These are phyloP conservation scores for Bruguiera hainesii DNA, from an alignment of 441 rosid genomes.

Conservation along the genomic window DNA sequence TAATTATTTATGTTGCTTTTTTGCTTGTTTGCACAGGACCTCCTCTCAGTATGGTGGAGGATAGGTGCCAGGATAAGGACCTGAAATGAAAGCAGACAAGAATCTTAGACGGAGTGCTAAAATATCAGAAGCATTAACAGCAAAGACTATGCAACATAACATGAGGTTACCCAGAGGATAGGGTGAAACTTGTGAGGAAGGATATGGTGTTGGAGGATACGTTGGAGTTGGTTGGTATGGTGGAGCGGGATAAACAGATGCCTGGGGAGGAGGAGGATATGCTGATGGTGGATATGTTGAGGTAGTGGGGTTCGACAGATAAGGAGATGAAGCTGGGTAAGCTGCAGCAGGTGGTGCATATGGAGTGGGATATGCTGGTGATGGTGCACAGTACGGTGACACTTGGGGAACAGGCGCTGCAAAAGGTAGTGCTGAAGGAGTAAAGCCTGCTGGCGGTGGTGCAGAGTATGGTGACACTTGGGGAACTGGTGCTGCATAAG, in stretches of 20 bases:
- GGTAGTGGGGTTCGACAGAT: constrained; percentile 22
- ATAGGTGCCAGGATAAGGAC: constrained; percentile 53
- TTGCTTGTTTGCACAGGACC: constrained; percentile 7
- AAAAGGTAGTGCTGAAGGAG: constrained; percentile 50
- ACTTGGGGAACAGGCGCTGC: constrained; percentile 29
- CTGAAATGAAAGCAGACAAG: constrained; percentile 23
- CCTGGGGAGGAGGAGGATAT: constrained; percentile 39
- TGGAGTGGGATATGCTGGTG: constrained; percentile 34
- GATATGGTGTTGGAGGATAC: constrained; percentile 49
- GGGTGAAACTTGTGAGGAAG: constrained; percentile 43
- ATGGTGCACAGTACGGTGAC: constrained; percentile 36
- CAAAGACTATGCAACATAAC: background rate
- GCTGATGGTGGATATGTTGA: constrained; percentile 33
- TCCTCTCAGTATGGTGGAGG: constrained; percentile 47
- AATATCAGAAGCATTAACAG: background rate
- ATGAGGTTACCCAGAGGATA: constrained; percentile 32
- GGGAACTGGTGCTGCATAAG: constrained; percentile 31
- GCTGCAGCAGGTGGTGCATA: constrained; percentile 29
- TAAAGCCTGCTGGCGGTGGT: constrained; percentile 5
- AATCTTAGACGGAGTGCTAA: constrained; percentile 5
- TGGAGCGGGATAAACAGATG: constrained; percentile 35
- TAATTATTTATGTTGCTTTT: constrained; percentile 1
- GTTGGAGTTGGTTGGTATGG: constrained; percentile 32
- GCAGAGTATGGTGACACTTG: constrained; percentile 35
- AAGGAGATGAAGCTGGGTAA: constrained; percentile 23